phyloP scores from a whole-genome alignment of 139 green algal genomes.

The Coccomyxa sp. region DNA sequence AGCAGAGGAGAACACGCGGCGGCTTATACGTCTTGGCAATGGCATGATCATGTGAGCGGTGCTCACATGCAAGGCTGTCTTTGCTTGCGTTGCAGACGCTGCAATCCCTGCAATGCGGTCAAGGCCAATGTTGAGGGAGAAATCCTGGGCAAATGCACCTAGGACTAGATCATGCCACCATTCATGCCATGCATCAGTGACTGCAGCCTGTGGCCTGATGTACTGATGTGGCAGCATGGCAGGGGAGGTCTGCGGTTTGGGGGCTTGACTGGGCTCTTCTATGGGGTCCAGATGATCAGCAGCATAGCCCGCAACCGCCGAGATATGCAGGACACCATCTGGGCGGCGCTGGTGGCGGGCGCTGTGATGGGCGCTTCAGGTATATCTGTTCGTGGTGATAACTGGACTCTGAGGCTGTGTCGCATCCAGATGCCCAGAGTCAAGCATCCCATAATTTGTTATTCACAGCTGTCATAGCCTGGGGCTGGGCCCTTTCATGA shows the following conservation, averaged over 20 bases:
- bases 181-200: not conserved
- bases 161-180: not conserved
- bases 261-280: constrained; percentile 33
- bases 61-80: not conserved
- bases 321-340: constrained; percentile 23
- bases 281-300: constrained; percentile 26
- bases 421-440: too few relatives aligned
- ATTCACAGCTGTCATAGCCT: not conserved
- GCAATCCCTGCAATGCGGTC: not conserved
- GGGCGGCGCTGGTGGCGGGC: constrained; percentile 26
- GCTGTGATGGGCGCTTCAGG: constrained; percentile 18
- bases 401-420: not conserved
- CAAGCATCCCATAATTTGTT: constrained; percentile 2
- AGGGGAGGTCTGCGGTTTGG: constrained; percentile 29
- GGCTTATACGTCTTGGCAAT: constrained; percentile 20
- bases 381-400: not conserved
- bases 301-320: constrained; percentile 23
- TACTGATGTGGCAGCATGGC: not conserved
- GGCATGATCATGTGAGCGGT: constrained; percentile 1
- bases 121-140: not conserved
- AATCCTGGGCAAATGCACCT: not conserved
- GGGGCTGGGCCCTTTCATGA: not conserved
- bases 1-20: constrained; percentile 30
- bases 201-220: not conserved
- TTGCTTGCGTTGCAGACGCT: not conserved